Conservation (phyloP, 2,329 filamentous ascomycete genomes). For the Paradendryphiella salina region DNA sequence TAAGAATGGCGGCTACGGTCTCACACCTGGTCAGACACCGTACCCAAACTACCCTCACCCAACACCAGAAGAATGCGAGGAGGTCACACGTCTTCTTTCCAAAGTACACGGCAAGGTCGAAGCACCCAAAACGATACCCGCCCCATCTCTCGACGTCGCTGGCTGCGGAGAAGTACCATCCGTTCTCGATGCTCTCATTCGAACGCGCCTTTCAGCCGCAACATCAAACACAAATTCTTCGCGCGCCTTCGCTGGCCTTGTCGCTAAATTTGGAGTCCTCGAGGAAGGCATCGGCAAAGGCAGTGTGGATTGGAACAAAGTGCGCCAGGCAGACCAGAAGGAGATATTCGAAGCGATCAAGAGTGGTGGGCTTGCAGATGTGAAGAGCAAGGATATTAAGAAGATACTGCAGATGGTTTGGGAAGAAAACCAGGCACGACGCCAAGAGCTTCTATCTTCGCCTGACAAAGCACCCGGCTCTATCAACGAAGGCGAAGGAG, state of each 20-base stretch:
- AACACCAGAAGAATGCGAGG: constrained; percentile 68
- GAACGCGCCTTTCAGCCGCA: constrained; percentile 64
- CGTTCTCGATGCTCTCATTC: constrained; percentile 65
- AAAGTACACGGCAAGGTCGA: constrained; percentile 66
- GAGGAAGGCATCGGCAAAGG: constrained; percentile 67
- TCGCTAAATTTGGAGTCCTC: constrained; percentile 65
- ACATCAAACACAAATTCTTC: constrained; percentile 65
- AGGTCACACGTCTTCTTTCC: constrained; percentile 68
- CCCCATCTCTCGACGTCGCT: constrained; percentile 70
- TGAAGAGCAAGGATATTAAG: constrained; percentile 74
- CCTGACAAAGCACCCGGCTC: constrained; percentile 48
- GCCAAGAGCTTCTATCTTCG: constrained; percentile 50
- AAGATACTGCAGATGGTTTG: constrained; percentile 72
- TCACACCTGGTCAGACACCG: constrained; percentile 59
- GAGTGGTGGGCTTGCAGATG: constrained; percentile 68
- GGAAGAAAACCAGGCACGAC: constrained; percentile 65
- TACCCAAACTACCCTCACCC: constrained; percentile 70
- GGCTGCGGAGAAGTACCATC: constrained; percentile 71
- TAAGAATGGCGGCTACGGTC: constrained; percentile 50
- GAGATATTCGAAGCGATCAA: constrained; percentile 72
- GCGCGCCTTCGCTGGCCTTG: constrained; percentile 67
- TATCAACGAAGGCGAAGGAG: constrained; percentile 52
- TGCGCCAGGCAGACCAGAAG: constrained; percentile 61
- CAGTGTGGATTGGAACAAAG: constrained; percentile 74
- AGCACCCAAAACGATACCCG: constrained; percentile 67